Evolutionary conservation across 192 early-diverging fungal species (phyloP), one percentile per base, ranked within the genome.

Genomic region (Coemansia sp.): DNA sequence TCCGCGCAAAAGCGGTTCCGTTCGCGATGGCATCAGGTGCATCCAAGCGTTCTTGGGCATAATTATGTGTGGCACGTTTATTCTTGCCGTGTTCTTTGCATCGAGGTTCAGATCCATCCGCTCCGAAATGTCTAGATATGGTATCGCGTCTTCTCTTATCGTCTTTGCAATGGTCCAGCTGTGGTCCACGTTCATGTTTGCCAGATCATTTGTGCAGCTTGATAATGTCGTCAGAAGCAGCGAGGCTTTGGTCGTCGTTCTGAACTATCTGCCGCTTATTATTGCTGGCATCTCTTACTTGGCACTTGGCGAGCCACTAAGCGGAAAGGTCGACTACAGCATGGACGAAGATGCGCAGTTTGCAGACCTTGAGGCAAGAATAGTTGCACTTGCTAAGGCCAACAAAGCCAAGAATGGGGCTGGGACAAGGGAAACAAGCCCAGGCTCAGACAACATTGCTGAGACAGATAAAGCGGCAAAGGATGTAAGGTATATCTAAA

Each of bases 101-200:
- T 61, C 30, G 49, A 48, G 49, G 10, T 39, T 43, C 29, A 68
- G 42, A 48, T 39, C 57, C 2, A 55, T 58, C 4, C 30, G 39
- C 29, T 21, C 20, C 7, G 35, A 33, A 39, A 25, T 70, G 21
- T 34, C 51, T 3, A n/a, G 10, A 1, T 28, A 13, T 7, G 18
- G 34, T 20, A 30, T 43, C 2, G 18, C 12, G 2, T 61, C 59
- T 16, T 21, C 59, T 0, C 15, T 58, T 13, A 15, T 52, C n/a
- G 51, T 58, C 33, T 18, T 61, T 21, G 39, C 45, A 0, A 26
- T 77, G 51, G 29, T 71, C 26, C 58, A 49, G 13, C 29, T 74
- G 30, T 74, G 72, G 72, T 66, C 66, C n/a, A 25, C 62, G 3
- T 74, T 61, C 60, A 74, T 74, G 72, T 40, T 74, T 59, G 63